phyloP scores from a whole-genome alignment of 75 land plant species.

The Adiantum capillusveneris region DNA sequence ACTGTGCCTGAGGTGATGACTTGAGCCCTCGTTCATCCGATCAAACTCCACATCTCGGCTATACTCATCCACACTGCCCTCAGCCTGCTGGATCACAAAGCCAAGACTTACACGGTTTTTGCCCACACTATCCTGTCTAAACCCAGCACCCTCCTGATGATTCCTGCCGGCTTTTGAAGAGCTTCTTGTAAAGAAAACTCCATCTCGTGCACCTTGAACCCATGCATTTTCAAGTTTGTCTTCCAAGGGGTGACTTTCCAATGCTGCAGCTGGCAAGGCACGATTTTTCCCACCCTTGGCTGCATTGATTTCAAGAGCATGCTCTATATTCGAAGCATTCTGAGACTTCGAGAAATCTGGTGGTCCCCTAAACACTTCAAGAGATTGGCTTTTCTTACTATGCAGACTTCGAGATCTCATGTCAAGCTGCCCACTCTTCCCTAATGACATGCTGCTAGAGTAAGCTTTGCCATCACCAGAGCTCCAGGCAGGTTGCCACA shows the following conservation, averaged over 20 bases:
- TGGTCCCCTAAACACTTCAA: background rate
- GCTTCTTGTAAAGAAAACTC: background rate
- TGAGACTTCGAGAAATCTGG: background rate
- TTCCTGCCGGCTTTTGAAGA: constrained; percentile 11
- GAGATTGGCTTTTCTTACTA: background rate
- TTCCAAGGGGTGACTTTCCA: background rate
- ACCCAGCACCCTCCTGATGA: constrained; percentile 18
- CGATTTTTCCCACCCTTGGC: background rate
- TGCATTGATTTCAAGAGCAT: background rate
- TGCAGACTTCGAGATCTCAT: background rate
- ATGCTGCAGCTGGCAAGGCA: background rate
- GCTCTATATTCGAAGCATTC: background rate
- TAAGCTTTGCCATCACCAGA: constrained; percentile 4
- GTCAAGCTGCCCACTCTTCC: background rate
- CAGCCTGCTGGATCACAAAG: constrained; percentile 68
- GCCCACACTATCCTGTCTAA: constrained; percentile 25
- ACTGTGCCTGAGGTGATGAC: constrained; percentile 31
- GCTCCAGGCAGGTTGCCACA: constrained; percentile 1
- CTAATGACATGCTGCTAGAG: background rate
- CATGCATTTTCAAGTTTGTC: constrained; percentile 15
- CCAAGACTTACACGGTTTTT: constrained; percentile 58
- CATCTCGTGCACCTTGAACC: constrained; percentile 2
- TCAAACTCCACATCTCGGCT: constrained; percentile 5
- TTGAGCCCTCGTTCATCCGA: constrained; percentile 34
- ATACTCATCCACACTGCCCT: constrained; percentile 30